Evolutionary conservation across 2,329 filamentous ascomycete species (phyloP).

Genomic region (Harringtonia lauricola): DNA sequence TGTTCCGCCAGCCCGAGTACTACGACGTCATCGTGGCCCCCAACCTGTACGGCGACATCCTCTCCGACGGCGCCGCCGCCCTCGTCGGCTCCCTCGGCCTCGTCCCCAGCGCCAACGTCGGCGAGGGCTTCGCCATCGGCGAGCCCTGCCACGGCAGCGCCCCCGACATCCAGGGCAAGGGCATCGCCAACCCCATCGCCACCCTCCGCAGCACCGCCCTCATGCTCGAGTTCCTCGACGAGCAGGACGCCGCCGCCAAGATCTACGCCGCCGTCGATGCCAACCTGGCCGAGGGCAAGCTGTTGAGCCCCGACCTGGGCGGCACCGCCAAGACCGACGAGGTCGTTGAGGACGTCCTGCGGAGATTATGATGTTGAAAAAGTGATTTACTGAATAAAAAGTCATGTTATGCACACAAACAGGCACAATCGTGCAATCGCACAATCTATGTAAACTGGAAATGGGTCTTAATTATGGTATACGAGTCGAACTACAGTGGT

Average conservation of each 20-base stretch:
- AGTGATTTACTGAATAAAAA: background rate
- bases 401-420: too few species aligned
- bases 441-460: too few species aligned
- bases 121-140: constrained; percentile 87
- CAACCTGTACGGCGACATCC: constrained; percentile 94
- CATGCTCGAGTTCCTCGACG: constrained; percentile 92
- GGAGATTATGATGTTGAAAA: constrained; percentile 49
- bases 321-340: constrained; percentile 77
- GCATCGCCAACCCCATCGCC: constrained; percentile 92
- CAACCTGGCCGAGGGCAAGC: constrained; percentile 71
- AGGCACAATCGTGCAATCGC: too few species aligned
- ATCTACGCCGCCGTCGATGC: constrained; percentile 90
- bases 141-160: constrained; percentile 97
- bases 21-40: constrained; percentile 98
- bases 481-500: too few species aligned
- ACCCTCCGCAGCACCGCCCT: constrained; percentile 82
- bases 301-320: constrained; percentile 82
- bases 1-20: constrained; percentile 87
- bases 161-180: constrained; percentile 86
- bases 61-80: constrained; percentile 90
- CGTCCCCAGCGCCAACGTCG: constrained; percentile 90
- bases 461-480: background rate
- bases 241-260: constrained; percentile 74
- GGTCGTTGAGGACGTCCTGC: constrained; percentile 79
- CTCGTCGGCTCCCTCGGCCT: constrained; percentile 86